A percentile compares a stretch with the other conserved stretches of the same genome.
Conservation (phyloP, 176 grass and related monocot species). For the Musa beccarii region DNA sequence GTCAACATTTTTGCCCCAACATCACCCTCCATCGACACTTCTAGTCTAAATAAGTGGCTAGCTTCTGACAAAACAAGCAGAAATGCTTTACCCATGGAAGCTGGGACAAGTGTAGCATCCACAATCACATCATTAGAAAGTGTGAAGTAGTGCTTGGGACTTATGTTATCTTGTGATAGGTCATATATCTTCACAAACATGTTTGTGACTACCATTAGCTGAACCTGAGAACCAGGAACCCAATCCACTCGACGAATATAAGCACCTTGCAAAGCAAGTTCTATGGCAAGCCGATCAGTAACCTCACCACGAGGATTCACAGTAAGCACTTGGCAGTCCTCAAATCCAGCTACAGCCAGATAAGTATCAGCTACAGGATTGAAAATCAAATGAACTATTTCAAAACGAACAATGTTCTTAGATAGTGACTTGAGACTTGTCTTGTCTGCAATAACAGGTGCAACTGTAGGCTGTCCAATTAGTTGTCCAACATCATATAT, state of each 20-base stretch:
- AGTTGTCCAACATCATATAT: conserved; percentile 96
- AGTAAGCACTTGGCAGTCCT: conserved; percentile 94
- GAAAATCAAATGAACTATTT: conserved; percentile 90
- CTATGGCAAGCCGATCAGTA: conserved; percentile 86
- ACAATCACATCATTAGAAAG: conserved; percentile 73
- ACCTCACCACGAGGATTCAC: conserved; percentile 93
- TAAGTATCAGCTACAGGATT: conserved; percentile 75
- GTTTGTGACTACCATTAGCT: conserved; percentile 88
- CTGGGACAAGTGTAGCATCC: conserved; percentile 71
- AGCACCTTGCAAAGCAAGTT: conserved; percentile 86
- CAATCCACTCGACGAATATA: conserved; percentile 84
- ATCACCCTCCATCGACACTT: conserved; percentile 65
- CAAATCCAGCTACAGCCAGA: conserved; percentile 82
- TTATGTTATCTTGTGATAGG: conserved; percentile 90
- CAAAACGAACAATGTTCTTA: conserved; percentile 87
- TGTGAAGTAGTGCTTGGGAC: conserved; percentile 91
- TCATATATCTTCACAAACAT: conserved; percentile 99
- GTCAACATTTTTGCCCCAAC: conserved; percentile 78
- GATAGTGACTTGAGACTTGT: conserved; percentile 91
- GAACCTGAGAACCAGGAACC: conserved; percentile 92
- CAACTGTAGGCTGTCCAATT: conserved; percentile 76
- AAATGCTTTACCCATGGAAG: conserved; percentile 78
- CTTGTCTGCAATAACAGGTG: conserved; percentile 84
- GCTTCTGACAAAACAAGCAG: conserved; percentile 88
- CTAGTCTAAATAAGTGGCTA: conserved; percentile 71